These are phyloP conservation scores for Falciphora oryzae DNA, from an alignment of 2,329 filamentous ascomycete species.

Conservation along the genomic window DNA sequence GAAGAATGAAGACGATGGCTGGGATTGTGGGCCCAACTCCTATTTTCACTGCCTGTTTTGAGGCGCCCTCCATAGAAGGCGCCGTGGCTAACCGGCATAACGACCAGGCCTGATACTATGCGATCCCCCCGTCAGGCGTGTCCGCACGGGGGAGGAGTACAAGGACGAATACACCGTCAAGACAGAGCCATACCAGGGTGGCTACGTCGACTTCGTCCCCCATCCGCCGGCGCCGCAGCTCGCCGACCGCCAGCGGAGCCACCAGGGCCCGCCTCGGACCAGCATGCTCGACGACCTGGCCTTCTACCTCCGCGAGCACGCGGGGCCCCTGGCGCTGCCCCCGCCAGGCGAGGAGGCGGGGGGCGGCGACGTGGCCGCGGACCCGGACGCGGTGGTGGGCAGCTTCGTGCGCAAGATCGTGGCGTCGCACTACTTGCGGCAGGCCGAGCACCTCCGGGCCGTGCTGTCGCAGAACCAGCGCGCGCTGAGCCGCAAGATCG, in stretches of 20 bases:
- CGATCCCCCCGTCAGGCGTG: slow-evolving; percentile 18
- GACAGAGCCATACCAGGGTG: slow-evolving; percentile 18
- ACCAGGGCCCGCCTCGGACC: slow-evolving; percentile 17
- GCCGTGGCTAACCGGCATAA: not conserved
- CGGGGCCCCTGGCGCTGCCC: not conserved
- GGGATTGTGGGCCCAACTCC: slow-evolving; percentile 17
- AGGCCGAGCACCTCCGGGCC: slow-evolving; percentile 18
- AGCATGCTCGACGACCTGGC: slow-evolving; percentile 20
- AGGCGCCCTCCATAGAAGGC: too few relatives aligned
- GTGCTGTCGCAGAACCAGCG: slow-evolving; percentile 19
- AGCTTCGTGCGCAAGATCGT: slow-evolving; percentile 21
- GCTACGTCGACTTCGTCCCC: slow-evolving; percentile 22
- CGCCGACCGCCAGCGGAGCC: slow-evolving; percentile 12
- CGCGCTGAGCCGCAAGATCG: slow-evolving; percentile 20
- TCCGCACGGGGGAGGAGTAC: slow-evolving; percentile 18
- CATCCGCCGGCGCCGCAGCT: slow-evolving; percentile 5
- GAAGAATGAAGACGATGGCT: slow-evolving; percentile 13
- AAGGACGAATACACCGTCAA: slow-evolving; percentile 13
- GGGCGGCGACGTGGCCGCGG: slow-evolving; percentile 8
- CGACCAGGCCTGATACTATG: slow-evolving; percentile 17
- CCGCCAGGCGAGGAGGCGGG: not conserved
- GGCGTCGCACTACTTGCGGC: slow-evolving; percentile 20
- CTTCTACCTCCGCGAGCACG: slow-evolving; percentile 19
- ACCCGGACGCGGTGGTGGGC: slow-evolving; percentile 14
- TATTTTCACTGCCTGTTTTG: not conserved